A percentile compares a stretch with the other conserved stretches of the same genome.
Evolutionary conservation across 495 filamentous ascomycete species (phyloP).

Genomic region (Friedmanniomyces endolithicus): DNA sequence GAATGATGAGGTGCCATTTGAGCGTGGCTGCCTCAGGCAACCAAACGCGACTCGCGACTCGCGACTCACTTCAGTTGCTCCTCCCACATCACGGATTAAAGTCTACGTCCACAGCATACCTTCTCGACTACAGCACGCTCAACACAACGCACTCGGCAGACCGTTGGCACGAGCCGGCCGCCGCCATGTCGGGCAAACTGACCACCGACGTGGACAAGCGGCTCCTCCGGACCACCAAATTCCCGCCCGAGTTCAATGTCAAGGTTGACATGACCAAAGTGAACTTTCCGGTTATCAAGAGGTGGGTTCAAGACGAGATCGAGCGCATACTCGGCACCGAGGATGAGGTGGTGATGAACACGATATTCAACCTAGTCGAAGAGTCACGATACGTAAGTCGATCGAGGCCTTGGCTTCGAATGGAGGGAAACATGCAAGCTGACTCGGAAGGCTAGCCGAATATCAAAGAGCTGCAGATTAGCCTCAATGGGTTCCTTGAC

Average conservation of each 20-base stretch:
- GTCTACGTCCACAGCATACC: no score
- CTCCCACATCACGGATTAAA: no score
- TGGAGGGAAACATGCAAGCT: not conserved
- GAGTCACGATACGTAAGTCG: slow-evolving; percentile 63
- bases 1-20: no score
- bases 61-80: no score
- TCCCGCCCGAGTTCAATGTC: slow-evolving; percentile 81
- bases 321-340: slow-evolving; percentile 77
- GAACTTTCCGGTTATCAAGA: slow-evolving; percentile 94
- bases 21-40: no score
- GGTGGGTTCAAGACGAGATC: slow-evolving; percentile 85
- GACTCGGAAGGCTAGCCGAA: slow-evolving; percentile 53
- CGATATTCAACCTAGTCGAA: slow-evolving; percentile 82
- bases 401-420: not conserved
- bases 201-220: slow-evolving; percentile 57
- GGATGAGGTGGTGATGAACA: slow-evolving; percentile 88
- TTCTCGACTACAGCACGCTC: not conserved
- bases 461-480: slow-evolving; percentile 86
- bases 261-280: slow-evolving; percentile 98
- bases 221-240: slow-evolving; percentile 79
- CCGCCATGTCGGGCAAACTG: slow-evolving; percentile 13
- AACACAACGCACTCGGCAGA: not conserved
- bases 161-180: not conserved
- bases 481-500: slow-evolving; percentile 87
- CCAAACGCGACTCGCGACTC: no score